A percentile compares a stretch with the other conserved stretches of the same genome.
These are phyloP conservation scores for Rhododendron ferrugineum DNA, from an alignment of 148 eudicot genomes.

Conservation along the genomic window DNA sequence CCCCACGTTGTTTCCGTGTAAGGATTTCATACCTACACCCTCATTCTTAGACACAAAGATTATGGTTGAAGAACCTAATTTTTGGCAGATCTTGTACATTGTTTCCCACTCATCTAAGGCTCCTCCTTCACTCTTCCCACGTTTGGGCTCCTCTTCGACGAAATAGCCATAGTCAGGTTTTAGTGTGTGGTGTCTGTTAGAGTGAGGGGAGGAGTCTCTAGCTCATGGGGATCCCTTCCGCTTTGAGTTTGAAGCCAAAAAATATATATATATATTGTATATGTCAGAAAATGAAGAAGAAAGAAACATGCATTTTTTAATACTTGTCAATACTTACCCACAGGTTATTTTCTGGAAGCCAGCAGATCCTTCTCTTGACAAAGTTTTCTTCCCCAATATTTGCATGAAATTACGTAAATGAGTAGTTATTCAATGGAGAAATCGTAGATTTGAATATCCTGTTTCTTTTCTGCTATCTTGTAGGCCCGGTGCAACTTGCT, in stretches of 20 bases:
- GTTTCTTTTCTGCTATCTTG: neutral
- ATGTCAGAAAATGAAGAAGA: neutral
- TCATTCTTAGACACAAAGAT: neutral
- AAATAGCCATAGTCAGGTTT: neutral
- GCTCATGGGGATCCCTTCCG: neutral
- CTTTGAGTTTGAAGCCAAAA: neutral
- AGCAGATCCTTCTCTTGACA: neutral
- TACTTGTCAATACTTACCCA: neutral
- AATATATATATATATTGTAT: neutral
- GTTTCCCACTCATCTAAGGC: neutral
- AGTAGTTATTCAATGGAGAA: neutral
- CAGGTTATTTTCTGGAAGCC: neutral
- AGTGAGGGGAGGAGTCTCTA: neutral
- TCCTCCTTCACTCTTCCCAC: neutral
- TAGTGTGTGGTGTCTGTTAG: neutral
- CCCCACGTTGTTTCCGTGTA: neutral
- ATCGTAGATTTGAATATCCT: neutral
- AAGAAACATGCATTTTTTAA: neutral
- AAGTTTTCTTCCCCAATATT: neutral
- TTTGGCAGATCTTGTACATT: neutral
- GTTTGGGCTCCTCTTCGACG: neutral
- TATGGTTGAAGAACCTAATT: neutral
- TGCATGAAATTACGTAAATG: neutral
- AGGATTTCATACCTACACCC: neutral
- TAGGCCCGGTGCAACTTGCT: conserved; percentile 79